phyloP scores from a whole-genome alignment of 1,139 yeast species.

The Tardiomyces depauwii region DNA sequence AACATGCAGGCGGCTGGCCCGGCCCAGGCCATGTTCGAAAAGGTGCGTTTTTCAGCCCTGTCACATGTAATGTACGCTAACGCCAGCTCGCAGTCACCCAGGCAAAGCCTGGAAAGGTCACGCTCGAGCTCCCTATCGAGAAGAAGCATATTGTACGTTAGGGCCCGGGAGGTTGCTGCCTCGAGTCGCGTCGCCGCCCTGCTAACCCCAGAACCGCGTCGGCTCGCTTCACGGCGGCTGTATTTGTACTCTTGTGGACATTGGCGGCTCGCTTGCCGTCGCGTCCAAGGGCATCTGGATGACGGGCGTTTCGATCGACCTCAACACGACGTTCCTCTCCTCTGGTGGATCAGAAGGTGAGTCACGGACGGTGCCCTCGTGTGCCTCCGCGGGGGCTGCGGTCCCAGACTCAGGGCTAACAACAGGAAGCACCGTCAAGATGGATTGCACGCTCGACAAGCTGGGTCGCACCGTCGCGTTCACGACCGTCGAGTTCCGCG shows the following conservation, averaged over 20 bases:
- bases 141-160: constrained; percentile 20
- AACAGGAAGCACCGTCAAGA: constrained; percentile 13
- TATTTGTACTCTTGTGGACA: constrained; percentile 29
- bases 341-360: constrained; percentile 30
- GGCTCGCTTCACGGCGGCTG: constrained; percentile 33
- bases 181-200: no score
- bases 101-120: constrained; percentile 27
- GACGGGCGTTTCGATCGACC: constrained; percentile 35
- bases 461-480: constrained; percentile 33
- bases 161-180: no score
- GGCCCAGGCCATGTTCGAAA: background rate
- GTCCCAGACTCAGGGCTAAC: no score
- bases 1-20: background rate
- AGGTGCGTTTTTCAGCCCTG: background rate
- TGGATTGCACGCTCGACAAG: constrained; percentile 25
- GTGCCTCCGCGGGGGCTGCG: no score
- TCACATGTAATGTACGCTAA: background rate
- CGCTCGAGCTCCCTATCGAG: constrained; percentile 24
- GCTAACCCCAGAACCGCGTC: constrained; percentile 21
- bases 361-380: no score
- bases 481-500: constrained; percentile 27
- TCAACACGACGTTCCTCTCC: constrained; percentile 30
- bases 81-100: constrained; percentile 16
- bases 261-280: constrained; percentile 36
- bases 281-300: constrained; percentile 31